phyloP scores from a whole-genome alignment of 2,329 filamentous ascomycete species.

The Fusarium sp. region DNA sequence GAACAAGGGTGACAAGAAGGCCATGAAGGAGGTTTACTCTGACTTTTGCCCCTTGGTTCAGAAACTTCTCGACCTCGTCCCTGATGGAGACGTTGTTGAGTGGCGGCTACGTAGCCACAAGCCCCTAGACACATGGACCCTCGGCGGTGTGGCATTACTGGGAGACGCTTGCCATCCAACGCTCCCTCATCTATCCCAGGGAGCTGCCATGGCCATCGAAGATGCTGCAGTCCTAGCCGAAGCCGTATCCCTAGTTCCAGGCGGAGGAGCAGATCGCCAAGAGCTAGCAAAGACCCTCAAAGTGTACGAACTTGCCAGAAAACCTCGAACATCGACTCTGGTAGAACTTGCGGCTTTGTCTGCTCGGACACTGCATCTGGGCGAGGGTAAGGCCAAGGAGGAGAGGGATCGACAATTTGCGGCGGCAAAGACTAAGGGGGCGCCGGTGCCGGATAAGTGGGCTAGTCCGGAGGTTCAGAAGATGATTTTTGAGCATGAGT shows the following conservation, averaged over 20 bases:
- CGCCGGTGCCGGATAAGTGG: constrained; percentile 22
- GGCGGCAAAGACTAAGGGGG: neutral
- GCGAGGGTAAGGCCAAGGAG: constrained; percentile 4
- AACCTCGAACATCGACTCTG: constrained; percentile 2
- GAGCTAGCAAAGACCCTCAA: neutral
- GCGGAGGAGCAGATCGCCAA: neutral
- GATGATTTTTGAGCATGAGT: constrained; percentile 26
- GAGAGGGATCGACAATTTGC: constrained; percentile 13
- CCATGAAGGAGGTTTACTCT: constrained; percentile 18
- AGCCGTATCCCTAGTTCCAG: neutral
- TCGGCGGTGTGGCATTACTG: neutral
- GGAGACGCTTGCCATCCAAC: constrained; percentile 21
- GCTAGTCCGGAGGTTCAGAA: constrained; percentile 25
- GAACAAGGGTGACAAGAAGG: constrained; percentile 15
- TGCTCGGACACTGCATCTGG: constrained; percentile 4
- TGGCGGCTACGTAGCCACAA: constrained; percentile 18
- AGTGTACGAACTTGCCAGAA: constrained; percentile 2
- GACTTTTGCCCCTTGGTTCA: constrained; percentile 13
- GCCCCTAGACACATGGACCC: constrained; percentile 9
- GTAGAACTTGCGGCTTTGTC: constrained; percentile 9
- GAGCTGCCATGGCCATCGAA: constrained; percentile 20
- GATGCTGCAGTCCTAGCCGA: constrained; percentile 5
- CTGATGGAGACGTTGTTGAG: constrained; percentile 9
- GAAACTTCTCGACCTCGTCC: constrained; percentile 9
- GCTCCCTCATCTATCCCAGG: constrained; percentile 11